Evolutionary conservation across 1,139 yeast genomes (phyloP), one percentile per base, ranked within the genome.

Genomic region (Yamadazyma friedrichii): DNA sequence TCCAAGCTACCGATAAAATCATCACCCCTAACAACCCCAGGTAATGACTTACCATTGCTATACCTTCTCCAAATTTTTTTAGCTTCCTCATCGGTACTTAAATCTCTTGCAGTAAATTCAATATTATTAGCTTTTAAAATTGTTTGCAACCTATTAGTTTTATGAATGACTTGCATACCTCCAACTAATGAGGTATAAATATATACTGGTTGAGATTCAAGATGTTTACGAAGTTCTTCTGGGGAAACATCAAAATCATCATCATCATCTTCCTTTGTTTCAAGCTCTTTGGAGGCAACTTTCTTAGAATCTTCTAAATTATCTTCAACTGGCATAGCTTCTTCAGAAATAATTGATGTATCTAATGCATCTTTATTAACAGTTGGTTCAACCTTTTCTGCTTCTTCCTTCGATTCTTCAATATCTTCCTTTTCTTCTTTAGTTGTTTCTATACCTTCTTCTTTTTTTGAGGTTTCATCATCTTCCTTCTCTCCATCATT

Each of bases 21-120:
- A 51, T 83, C 88, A n/a, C 95, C 96, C 55, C 96, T 76, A 22
- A 91, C 89, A 16, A 93, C 77, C n/a, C 94, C 98, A 2, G 98
- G 98, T 42, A 89, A 75, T 2, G 78, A 66, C 54, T 85, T 81
- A 5, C 95, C 96, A 35, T 73, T 72, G 13, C 88, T 75, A 49
- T 82, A 78, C 58, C 94, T 76, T 56, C 82, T 83, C 97, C 98
- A 91, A 27, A 88, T 76, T 52, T 82, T 78, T 58, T 87, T 82
- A 13, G 97, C 97, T 43, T 80, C 84, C 38, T 83, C 89, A 56
- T 89, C 95, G 0, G 96, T 86, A 2, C 96, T 96, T 42, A 91
- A 68, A 58, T 91, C 98, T 41, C 85, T 78, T 54, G 81, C 77
- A 26, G 78, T 74, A 60, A 80, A 88, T 47, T 78, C 70, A 44